A percentile compares a stretch with the other conserved stretches of the same genome.
phyloP scores from a whole-genome alignment of 1,284 basidiomycete genomes.

The Tausonia pullulans region DNA sequence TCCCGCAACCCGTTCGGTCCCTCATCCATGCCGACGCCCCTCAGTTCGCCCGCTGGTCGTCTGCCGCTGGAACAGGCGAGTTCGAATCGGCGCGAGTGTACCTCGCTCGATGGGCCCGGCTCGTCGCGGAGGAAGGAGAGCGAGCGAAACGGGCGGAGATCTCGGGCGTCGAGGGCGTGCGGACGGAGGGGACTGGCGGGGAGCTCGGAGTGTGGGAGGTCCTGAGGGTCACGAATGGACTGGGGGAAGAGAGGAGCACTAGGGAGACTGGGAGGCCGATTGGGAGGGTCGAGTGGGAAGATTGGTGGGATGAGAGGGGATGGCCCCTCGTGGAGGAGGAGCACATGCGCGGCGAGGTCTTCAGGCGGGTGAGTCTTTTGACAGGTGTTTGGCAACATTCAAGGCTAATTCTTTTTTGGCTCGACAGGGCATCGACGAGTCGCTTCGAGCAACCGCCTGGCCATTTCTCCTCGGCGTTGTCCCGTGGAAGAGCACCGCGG shows the following conservation, averaged over 20 bases:
- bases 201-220: slow-evolving; percentile 80
- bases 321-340: slow-evolving; percentile 51
- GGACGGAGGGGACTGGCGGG: slow-evolving; percentile 19
- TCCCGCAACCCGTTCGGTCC: slow-evolving; percentile 79
- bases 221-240: slow-evolving; percentile 38
- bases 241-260: slow-evolving; percentile 27
- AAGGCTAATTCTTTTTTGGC: not conserved
- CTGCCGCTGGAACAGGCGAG: slow-evolving; percentile 53
- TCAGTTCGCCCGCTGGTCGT: slow-evolving; percentile 5
- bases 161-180: slow-evolving; percentile 18
- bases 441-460: slow-evolving; percentile 65
- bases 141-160: slow-evolving; percentile 63
- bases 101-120: slow-evolving; percentile 86
- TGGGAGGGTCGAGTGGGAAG: slow-evolving; percentile 53
- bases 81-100: slow-evolving; percentile 95
- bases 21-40: slow-evolving; percentile 58
- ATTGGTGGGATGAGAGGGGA: slow-evolving; percentile 56
- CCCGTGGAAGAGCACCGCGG: slow-evolving; percentile 51
- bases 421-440: slow-evolving; percentile 44
- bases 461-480: slow-evolving; percentile 77
- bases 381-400: not conserved
- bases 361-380: slow-evolving; percentile 42
- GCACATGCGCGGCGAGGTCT: slow-evolving; percentile 63
- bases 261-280: slow-evolving; percentile 47
- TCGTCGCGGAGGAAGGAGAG: slow-evolving; percentile 90